These are phyloP conservation scores for Ceriops zippeliana DNA, from an alignment of 345 rosid species.

Conservation along the genomic window DNA sequence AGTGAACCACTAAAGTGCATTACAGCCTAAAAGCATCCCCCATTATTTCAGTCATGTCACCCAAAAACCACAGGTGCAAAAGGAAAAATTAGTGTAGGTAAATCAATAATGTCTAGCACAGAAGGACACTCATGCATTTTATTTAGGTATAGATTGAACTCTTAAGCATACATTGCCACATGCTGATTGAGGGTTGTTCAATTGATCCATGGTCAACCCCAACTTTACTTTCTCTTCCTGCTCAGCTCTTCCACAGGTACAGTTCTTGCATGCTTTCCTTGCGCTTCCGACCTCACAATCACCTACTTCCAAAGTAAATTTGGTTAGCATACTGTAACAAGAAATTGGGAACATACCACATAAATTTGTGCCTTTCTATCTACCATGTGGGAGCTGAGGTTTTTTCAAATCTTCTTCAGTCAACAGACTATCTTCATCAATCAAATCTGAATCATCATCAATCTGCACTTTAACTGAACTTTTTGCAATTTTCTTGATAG, in stretches of 20 bases:
- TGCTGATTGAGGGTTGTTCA: slow-evolving; percentile 84
- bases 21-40: neutral
- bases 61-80: no score
- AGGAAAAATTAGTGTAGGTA: no score
- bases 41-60: no score
- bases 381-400: slow-evolving; percentile 66
- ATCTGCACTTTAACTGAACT: slow-evolving; percentile 47
- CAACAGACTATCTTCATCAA: slow-evolving; percentile 92
- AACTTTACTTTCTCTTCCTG: slow-evolving; percentile 80
- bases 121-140: no score
- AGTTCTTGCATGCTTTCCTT: slow-evolving; percentile 95
- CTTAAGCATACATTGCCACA: slow-evolving; percentile 73
- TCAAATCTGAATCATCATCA: slow-evolving; percentile 73
- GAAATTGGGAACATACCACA: neutral
- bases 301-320: slow-evolving; percentile 39
- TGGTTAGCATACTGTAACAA: neutral
- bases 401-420: slow-evolving; percentile 83
- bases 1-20: neutral
- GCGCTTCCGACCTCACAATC: slow-evolving; percentile 82
- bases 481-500: slow-evolving; percentile 57
- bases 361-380: slow-evolving; percentile 6
- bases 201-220: slow-evolving; percentile 66
- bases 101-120: no score
- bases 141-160: neutral
- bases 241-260: slow-evolving; percentile 97